Base-by-base conservation (phyloP, 495 filamentous ascomycete genomes). In the Astrothelium subdiscretum region DNA sequence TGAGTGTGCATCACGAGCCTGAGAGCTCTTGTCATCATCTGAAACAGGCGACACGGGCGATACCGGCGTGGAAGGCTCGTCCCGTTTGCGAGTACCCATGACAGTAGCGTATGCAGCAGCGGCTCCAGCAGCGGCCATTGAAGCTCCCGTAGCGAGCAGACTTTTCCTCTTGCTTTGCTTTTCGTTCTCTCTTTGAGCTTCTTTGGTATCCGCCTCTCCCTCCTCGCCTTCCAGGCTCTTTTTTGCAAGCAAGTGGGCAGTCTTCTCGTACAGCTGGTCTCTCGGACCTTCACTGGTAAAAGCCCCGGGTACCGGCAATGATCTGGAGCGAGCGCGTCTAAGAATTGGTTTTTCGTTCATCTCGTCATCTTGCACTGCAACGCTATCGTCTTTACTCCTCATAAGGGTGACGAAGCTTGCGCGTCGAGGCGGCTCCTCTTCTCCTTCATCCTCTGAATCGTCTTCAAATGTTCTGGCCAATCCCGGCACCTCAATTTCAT, bases 401-500 rank as follows among this genome's bases (percentile, higher is more conserved):
- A 54, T 54, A 15, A 54, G 48, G 22, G 48, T 54, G 24, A 54
- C 15, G 48, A 54, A 54, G 20, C 48, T 54, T 54, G 48, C 48
- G 15, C 22, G 48, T 54, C 48, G 48, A 29, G 57, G 32, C 31
- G 38, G 31, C 29, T 13, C 29, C 27, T 35, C 57, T 6, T 35
- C 54, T 27, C 57, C 42, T 52, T n/a, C 60, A 2, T 66, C 57
- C 54, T 85, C 82, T 13, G 82, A 81, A 24, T 88, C 85, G 58
- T 79, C 77, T 59, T 85, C 78, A 29, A 54, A 54, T 54, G 48
- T 54, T 18, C 73, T 70, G 10, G 76, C 78, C 40, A 87, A 78
- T 3, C 85, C 84, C 6, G 87, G 85, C 51, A 87, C 78, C 64
- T 89, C 85, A 44, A 91, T 91, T 69, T 92, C 87, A 51, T 83